A percentile compares a stretch with the other conserved stretches of the same genome.
Conservation (phyloP, 257 asterid genomes). For the Paraleonurus japonicus region DNA sequence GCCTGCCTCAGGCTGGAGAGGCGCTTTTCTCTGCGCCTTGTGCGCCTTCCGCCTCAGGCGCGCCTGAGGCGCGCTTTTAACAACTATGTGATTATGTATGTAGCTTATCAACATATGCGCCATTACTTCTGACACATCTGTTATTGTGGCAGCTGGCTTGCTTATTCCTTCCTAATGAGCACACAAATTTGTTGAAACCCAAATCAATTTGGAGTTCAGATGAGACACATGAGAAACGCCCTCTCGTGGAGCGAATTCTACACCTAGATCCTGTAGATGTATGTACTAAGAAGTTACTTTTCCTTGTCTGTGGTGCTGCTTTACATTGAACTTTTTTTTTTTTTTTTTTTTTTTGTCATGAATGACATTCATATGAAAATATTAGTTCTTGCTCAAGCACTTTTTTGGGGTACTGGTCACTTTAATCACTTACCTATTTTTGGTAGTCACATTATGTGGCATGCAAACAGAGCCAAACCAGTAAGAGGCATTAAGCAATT, state of each 20-base stretch:
- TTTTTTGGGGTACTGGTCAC: constrained; percentile 19
- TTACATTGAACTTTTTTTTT: neutral
- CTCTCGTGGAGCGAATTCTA: constrained; percentile 78
- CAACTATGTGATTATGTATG: constrained; percentile 11
- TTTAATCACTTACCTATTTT: neutral
- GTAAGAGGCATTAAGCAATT: constrained; percentile 2
- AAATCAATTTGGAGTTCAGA: constrained; percentile 92
- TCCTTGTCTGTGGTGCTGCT: constrained; percentile 11
- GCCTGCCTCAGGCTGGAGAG: no score
- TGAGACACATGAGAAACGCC: constrained; percentile 52
- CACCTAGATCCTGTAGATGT: constrained; percentile 86
- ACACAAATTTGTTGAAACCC: constrained; percentile 54
- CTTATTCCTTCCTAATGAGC: constrained; percentile 72
- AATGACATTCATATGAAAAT: neutral
- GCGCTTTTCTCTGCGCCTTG: no score
- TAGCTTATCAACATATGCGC: constrained; percentile 14
- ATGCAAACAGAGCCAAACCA: constrained; percentile 2
- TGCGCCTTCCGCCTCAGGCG: no score
- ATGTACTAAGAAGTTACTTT: constrained; percentile 28
- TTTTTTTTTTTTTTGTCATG: neutral
- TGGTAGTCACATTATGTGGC: neutral
- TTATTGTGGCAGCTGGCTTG: constrained; percentile 77
- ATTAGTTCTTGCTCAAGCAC: constrained; percentile 10
- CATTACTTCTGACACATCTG: constrained; percentile 24
- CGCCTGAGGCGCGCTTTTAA: no score